phyloP scores from a whole-genome alignment of 352 stramenopile species.

The Phytopythium delawarense region DNA sequence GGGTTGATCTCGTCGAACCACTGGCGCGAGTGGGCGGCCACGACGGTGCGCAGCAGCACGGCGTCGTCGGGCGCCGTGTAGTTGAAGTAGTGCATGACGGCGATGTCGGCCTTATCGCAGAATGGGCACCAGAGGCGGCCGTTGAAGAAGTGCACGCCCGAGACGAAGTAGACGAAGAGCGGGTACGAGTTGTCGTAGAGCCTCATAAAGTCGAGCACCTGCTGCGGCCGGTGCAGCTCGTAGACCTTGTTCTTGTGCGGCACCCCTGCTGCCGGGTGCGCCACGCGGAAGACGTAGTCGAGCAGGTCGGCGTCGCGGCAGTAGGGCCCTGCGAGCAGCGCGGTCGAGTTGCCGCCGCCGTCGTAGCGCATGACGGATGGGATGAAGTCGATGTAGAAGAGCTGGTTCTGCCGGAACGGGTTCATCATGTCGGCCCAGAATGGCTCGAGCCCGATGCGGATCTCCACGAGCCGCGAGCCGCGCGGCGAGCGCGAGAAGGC shows the following conservation, averaged over 20 bases:
- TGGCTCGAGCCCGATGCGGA: constrained; percentile 45
- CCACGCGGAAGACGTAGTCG: constrained; percentile 64
- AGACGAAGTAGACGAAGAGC: constrained; percentile 76
- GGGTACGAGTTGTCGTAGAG: constrained; percentile 68
- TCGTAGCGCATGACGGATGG: constrained; percentile 78
- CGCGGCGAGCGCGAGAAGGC: constrained; percentile 59
- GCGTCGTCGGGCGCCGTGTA: constrained; percentile 50
- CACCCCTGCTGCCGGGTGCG: constrained; percentile 23
- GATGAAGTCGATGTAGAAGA: constrained; percentile 83
- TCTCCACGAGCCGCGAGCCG: constrained; percentile 62
- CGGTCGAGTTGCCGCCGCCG: constrained; percentile 61
- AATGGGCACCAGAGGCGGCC: constrained; percentile 80
- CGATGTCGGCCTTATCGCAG: constrained; percentile 70
- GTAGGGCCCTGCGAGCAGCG: constrained; percentile 69
- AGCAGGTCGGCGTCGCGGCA: constrained; percentile 56
- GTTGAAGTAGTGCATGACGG: constrained; percentile 76
- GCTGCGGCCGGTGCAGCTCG: constrained; percentile 27
- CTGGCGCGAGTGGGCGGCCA: constrained; percentile 47
- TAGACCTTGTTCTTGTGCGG: constrained; percentile 52
- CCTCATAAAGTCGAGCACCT: constrained; percentile 47
- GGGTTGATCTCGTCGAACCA: constrained; percentile 80
- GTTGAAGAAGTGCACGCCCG: constrained; percentile 68
- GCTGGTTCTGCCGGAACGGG: constrained; percentile 69
- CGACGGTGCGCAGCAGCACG: constrained; percentile 51
- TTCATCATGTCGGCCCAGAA: constrained; percentile 79